Evolutionary conservation across 306 rosid species (phyloP).

Genomic region (Lathyrus aphaca): DNA sequence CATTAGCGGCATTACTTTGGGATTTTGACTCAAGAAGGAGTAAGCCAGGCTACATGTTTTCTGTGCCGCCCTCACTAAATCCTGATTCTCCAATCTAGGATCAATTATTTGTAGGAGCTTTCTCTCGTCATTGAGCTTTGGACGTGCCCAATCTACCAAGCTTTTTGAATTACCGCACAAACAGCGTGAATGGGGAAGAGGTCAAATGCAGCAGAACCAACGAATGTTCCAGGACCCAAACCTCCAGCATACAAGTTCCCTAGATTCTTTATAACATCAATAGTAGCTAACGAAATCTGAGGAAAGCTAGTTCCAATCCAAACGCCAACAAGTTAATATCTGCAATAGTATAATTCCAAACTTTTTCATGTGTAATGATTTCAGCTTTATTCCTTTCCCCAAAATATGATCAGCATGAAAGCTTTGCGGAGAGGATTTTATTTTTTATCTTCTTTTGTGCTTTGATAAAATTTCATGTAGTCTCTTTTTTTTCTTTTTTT

Average conservation of each 20-base stretch:
- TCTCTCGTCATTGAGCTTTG: too few species aligned
- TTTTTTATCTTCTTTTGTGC: too few species aligned
- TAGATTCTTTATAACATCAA: slow-evolving; percentile 80
- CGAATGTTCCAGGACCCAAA: slow-evolving; percentile 90
- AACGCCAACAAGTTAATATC: slow-evolving; percentile 92
- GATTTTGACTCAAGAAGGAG: slow-evolving; percentile 96
- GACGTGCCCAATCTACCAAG: too few species aligned
- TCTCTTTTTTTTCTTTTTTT: too few species aligned
- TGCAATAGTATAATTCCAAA: slow-evolving; percentile 94
- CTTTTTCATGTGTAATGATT: slow-evolving; percentile 62
- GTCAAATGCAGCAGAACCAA: slow-evolving; percentile 98
- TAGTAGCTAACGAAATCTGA: slow-evolving; percentile 92
- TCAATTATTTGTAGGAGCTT: slow-evolving; percentile 91
- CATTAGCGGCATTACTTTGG: slow-evolving; percentile 98
- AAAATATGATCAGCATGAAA: too few species aligned
- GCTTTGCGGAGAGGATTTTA: too few species aligned
- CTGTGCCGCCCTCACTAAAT: slow-evolving; percentile 95
- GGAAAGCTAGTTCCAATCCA: slow-evolving; percentile 99
- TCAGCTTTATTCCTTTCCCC: too few species aligned
- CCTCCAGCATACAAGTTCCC: slow-evolving; percentile 93
- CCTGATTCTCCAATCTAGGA: slow-evolving; percentile 90
- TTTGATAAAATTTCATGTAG: too few species aligned
- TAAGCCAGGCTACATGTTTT: slow-evolving; percentile 99
- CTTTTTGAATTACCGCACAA: slow-evolving; percentile 84
- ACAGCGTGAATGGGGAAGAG: slow-evolving; percentile 97